phyloP scores from a whole-genome alignment of 352 stramenopile species.

The Pythium coloratum region DNA sequence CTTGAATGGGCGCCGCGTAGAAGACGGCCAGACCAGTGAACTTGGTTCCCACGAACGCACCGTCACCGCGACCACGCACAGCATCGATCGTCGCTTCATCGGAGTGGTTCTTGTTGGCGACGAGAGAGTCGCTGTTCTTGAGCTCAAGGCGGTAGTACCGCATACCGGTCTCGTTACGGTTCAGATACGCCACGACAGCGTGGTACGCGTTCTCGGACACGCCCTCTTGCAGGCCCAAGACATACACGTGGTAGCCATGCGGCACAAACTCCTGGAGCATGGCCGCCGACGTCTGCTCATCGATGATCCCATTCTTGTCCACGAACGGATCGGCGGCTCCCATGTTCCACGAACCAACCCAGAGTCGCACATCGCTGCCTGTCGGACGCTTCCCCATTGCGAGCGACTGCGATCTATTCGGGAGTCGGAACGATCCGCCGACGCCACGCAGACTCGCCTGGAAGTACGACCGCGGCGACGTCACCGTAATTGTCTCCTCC shows the following conservation, averaged over 20 bases:
- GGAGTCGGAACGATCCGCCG: conserved; percentile 38
- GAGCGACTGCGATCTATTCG: conserved; percentile 15
- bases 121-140: conserved; percentile 69
- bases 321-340: conserved; percentile 77
- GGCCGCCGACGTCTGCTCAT: conserved; percentile 61
- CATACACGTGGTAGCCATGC: conserved; percentile 84
- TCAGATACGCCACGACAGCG: conserved; percentile 72
- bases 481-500: conserved; percentile 35
- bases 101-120: conserved; percentile 66
- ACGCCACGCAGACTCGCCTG: conserved; percentile 45
- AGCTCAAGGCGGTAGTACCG: conserved; percentile 77
- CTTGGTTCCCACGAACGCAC: conserved; percentile 82
- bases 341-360: conserved; percentile 89
- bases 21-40: conserved; percentile 86
- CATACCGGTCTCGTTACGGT: conserved; percentile 57
- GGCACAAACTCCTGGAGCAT: conserved; percentile 82
- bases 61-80: conserved; percentile 76
- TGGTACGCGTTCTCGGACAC: conserved; percentile 86
- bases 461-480: conserved; percentile 67
- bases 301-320: conserved; percentile 68
- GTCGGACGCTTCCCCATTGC: conserved; percentile 35
- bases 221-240: conserved; percentile 84
- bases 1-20: conserved; percentile 47
- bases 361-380: conserved; percentile 65
- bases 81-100: conserved; percentile 74